Evolutionary conservation across 805 yeast genomes (phyloP), one percentile per base, ranked within the genome.

Genomic region (Monosporozyma siamensis): DNA sequence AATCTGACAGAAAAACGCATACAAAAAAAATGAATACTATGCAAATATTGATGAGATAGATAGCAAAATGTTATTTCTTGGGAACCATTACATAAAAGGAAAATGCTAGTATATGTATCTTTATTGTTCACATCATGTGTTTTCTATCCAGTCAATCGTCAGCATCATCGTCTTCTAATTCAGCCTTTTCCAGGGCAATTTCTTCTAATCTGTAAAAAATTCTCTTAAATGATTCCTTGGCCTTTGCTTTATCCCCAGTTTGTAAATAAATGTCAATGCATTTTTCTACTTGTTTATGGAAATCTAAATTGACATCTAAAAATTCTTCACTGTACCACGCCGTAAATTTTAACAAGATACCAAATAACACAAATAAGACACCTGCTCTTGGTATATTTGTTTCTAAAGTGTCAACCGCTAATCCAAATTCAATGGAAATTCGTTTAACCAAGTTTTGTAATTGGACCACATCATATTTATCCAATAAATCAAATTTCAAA

Each of bases 401-500:
- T 22, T 8, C 3, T 14, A 39, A 17, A 3, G 35, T 31, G 12
- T 22, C 37, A 9, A 27, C 20, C 4, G 36, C 17, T 12, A 39
- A 15, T 14, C 24, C 27, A 12, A 39, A 25, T 17, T 39, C 38
- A 5, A 39, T 15, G 4, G 29, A 18, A 4, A 8, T 17, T 10
- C 23, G 59, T 45, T 65, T 66, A 22, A 64, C 49, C 3, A 56
- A 43, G 48, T 65, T 66, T 24, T 62, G 66, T 14, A 65, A 54
- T 15, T 58, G 53, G 2, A 55, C 49, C 46, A 59, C 25, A 23
- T 59, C 49, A n/a, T 64, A 49, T 3, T 44, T 38, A 36, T 66
- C 67, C 12, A 66, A 55, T 21, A 45, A 35, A 1, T 50, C 45
- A 1, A 66, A 11, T 6, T 42, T 25, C 5, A 47, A 24, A 2